Percentiles rank a stretch among this genome's conserved stretches.
phyloP scores from a whole-genome alignment of 768 basidiomycete genomes.

The Mycena sanguinolenta region DNA sequence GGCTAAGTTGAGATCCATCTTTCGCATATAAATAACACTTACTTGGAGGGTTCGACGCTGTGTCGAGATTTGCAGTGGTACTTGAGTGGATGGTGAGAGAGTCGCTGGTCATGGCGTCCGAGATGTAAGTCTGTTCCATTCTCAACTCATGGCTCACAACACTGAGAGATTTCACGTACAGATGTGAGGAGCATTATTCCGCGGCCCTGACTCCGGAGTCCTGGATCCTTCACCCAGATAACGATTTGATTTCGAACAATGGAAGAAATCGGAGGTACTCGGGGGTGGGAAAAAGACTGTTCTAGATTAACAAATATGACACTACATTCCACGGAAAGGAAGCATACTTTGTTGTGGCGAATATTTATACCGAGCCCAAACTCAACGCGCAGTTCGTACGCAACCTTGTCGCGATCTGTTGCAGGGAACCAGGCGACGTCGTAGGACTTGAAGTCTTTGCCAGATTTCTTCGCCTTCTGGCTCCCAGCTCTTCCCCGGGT shows the following conservation, averaged over 20 bases:
- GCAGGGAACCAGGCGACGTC: slow-evolving; percentile 13
- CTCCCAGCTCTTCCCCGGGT: slow-evolving; percentile 5
- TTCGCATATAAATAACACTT: not conserved
- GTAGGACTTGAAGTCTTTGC: slow-evolving; percentile 15
- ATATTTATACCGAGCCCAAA: slow-evolving; percentile 19
- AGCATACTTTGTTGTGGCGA: not conserved
- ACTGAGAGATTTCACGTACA: not conserved
- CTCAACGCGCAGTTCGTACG: slow-evolving; percentile 12
- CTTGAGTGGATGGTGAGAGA: slow-evolving; percentile 4
- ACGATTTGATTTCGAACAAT: slow-evolving; percentile 15
- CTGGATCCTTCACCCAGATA: too few relatives aligned
- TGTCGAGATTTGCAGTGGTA: not conserved
- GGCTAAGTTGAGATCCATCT: not conserved
- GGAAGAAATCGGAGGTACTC: not conserved
- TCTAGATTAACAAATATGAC: not conserved
- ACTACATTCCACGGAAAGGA: not conserved
- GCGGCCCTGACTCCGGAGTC: too few relatives aligned
- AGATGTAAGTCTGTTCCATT: slow-evolving; percentile 3
- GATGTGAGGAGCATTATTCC: too few relatives aligned
- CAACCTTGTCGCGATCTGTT: not conserved
- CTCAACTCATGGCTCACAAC: not conserved
- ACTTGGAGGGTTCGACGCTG: not conserved
- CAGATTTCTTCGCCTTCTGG: not conserved
- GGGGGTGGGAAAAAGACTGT: not conserved
- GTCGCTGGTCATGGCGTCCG: not conserved